These are phyloP conservation scores for Rubroshorea leprosula DNA, from an alignment of 345 rosid genomes.

Conservation along the genomic window DNA sequence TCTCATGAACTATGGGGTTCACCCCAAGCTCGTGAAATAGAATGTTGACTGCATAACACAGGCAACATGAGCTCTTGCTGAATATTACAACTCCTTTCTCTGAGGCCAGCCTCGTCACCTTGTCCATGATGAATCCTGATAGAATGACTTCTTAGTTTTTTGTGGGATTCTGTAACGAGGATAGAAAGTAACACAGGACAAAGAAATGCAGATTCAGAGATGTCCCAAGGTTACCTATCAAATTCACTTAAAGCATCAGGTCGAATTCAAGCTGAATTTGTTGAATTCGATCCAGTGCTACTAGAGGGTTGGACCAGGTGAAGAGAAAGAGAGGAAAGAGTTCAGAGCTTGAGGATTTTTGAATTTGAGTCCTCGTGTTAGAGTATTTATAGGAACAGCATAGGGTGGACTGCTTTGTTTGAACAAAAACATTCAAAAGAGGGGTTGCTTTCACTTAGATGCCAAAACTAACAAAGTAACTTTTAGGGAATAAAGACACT, in stretches of 20 bases:
- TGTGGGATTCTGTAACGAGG: neutral
- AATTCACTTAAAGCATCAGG: slow-evolving; percentile 24
- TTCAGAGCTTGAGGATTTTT: slow-evolving; percentile 34
- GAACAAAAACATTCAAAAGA: slow-evolving; percentile 26
- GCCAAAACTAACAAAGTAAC: slow-evolving; percentile 29
- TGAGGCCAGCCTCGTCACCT: slow-evolving; percentile 54
- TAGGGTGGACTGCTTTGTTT: slow-evolving; percentile 23
- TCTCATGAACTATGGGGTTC: slow-evolving; percentile 50
- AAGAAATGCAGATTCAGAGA: slow-evolving; percentile 10
- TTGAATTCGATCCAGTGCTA: slow-evolving; percentile 23
- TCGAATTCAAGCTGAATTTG: slow-evolving; percentile 21
- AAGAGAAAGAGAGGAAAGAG: slow-evolving; percentile 17
- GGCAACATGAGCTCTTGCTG: slow-evolving; percentile 82
- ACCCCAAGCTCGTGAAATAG: slow-evolving; percentile 71
- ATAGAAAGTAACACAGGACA: slow-evolving; percentile 8
- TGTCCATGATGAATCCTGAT: slow-evolving; percentile 40
- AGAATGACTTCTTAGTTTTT: slow-evolving; percentile 2
- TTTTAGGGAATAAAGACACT: slow-evolving; percentile 25
- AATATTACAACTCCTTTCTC: slow-evolving; percentile 76
- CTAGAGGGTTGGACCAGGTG: slow-evolving; percentile 14
- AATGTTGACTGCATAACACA: slow-evolving; percentile 65
- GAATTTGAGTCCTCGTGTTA: slow-evolving; percentile 26
- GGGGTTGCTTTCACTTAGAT: slow-evolving; percentile 32
- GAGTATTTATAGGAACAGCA: slow-evolving; percentile 57
- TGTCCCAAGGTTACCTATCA: slow-evolving; percentile 13